phyloP scores from a whole-genome alignment of 75 land plant genomes.

The Sequoia sempervirens region DNA sequence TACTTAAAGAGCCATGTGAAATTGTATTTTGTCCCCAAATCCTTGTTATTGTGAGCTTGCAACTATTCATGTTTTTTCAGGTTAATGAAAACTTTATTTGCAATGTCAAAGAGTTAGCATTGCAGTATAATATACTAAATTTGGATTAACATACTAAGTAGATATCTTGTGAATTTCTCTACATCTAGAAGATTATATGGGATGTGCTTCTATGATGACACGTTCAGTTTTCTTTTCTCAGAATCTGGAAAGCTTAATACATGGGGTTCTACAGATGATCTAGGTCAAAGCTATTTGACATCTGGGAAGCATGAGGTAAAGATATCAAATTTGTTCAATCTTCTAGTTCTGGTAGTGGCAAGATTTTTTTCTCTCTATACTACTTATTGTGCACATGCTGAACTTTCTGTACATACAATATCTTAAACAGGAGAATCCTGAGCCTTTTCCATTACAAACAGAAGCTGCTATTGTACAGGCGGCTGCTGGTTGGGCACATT shows the following conservation, averaged over 20 bases:
- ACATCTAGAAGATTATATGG: neutral
- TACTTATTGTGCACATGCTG: neutral
- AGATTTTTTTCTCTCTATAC: neutral
- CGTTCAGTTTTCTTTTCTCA: slow-evolving; percentile 18
- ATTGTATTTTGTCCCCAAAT: neutral
- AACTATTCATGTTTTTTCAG: neutral
- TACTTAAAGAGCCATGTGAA: neutral
- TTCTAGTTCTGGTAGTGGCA: neutral
- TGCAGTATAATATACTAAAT: neutral
- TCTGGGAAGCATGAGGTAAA: slow-evolving; percentile 98
- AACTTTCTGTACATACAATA: slow-evolving; percentile 2
- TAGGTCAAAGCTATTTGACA: slow-evolving; percentile 93
- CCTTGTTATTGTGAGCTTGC: neutral
- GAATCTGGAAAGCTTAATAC: slow-evolving; percentile 88
- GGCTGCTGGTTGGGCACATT: slow-evolving; percentile 99
- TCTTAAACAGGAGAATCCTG: slow-evolving; percentile 73
- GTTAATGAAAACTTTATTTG: neutral
- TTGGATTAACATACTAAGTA: neutral
- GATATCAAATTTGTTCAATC: neutral
- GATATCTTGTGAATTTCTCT: neutral
- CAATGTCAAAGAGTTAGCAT: neutral
- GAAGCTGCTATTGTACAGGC: slow-evolving; percentile 66
- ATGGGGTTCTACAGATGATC: slow-evolving; percentile 97
- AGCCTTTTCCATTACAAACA: slow-evolving; percentile 87
- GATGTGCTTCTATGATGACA: neutral